Evolutionary conservation across 176 grass and related monocot genomes (phyloP).

Genomic region (Aegilops tauschii): DNA sequence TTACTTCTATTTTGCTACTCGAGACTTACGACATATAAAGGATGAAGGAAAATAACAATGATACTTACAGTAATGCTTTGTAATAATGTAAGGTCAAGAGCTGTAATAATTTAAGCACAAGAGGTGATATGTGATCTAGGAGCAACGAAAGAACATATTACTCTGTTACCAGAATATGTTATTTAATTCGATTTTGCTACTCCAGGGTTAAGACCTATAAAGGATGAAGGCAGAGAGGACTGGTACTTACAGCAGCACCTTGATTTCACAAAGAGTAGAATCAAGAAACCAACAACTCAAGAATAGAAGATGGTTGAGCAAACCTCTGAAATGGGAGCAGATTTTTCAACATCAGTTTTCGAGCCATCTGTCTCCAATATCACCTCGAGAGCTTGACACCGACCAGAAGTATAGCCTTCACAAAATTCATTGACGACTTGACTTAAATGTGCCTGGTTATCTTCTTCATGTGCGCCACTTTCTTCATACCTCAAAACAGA

Average conservation of each 20-base stretch:
- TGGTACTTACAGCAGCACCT: not conserved
- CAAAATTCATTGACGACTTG: not conserved
- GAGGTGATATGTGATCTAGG: not conserved
- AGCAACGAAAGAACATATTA: not conserved
- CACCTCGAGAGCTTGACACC: not conserved
- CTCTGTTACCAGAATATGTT: not conserved
- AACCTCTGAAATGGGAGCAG: conserved; percentile 36
- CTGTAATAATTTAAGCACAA: too few relatives aligned
- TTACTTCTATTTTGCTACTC: not conserved
- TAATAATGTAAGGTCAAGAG: too few relatives aligned
- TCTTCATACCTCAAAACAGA: conserved; percentile 8
- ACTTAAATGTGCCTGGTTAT: conserved; percentile 1
- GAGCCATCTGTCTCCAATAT: conserved; percentile 22
- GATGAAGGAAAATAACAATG: conserved; percentile 8
- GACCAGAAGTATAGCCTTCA: conserved; percentile 19
- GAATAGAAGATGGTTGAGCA: not conserved
- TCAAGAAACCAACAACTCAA: not conserved
- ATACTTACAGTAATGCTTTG: conserved; percentile 3
- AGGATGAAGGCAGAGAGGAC: conserved; percentile 5
- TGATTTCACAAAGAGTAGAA: not conserved
- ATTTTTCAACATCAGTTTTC: not conserved
- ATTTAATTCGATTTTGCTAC: not conserved
- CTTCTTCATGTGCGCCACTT: conserved; percentile 16
- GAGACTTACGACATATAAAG: not conserved
- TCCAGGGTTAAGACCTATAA: not conserved